Percentiles rank a stretch among this genome's conserved stretches.
These are phyloP conservation scores for Lyophyllum atratum DNA, from an alignment of 768 basidiomycete species.

Conservation along the genomic window DNA sequence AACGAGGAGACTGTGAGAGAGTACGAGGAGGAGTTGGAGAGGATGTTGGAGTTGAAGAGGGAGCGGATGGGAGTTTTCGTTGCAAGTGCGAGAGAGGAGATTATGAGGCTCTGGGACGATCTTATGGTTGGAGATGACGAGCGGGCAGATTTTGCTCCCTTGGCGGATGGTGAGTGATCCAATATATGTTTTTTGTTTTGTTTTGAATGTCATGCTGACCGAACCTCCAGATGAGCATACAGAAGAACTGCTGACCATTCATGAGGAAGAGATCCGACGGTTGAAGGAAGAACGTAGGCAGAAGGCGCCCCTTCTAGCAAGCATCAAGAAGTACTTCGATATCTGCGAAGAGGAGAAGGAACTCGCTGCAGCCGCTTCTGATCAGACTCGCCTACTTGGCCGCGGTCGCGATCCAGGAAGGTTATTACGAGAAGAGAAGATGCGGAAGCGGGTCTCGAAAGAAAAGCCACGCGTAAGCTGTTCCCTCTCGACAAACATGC, in stretches of 20 bases:
- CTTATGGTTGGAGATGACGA: conserved; percentile 86
- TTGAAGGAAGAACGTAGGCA: conserved; percentile 81
- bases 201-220: conserved; percentile 2
- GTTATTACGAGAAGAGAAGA: conserved; percentile 92
- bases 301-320: conserved; percentile 74
- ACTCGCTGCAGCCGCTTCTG: conserved; percentile 75
- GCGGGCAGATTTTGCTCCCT: conserved; percentile 76
- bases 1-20: conserved; percentile 75
- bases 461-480: conserved; percentile 86
- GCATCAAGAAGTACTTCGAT: conserved; percentile 86
- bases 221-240: conserved; percentile 72
- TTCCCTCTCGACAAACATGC: background rate
- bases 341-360: conserved; percentile 91
- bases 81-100: conserved; percentile 77
- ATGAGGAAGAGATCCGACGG: conserved; percentile 82
- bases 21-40: conserved; percentile 88
- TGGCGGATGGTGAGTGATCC: conserved; percentile 68
- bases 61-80: conserved; percentile 89
- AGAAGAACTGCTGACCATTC: conserved; percentile 81
- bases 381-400: conserved; percentile 81
- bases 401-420: conserved; percentile 86
- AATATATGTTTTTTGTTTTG: background rate
- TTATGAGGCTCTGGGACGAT: conserved; percentile 80
- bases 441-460: conserved; percentile 90
- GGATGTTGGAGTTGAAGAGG: conserved; percentile 87